Evolutionary conservation across 208 protist species (phyloP), one percentile per base, ranked within the genome.

Genomic region (Trypanosoma theileri): DNA sequence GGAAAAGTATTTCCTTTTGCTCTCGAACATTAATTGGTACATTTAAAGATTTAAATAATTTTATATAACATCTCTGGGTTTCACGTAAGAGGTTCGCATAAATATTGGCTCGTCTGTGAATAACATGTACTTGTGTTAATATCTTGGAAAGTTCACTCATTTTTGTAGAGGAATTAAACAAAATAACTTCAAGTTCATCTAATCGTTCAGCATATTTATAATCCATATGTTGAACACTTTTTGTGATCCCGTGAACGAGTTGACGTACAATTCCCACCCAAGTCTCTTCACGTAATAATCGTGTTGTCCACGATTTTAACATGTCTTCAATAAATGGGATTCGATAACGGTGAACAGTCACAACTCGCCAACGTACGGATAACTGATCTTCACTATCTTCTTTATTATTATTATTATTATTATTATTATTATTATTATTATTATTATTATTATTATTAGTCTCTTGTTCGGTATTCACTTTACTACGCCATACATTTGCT

Each of bases 281-380:
- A 41, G 73, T 24, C 59, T 69, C 52, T n/a, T 41, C 17, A 17
- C 19, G 13, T 21, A 66, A 60, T 69, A 53, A 42, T 74, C 58
- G 28, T 69, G 46, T 46, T 73, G 66, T 22, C 85, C 85, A 90
- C 17, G 73, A 62, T 0, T 22, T 24, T 42, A 83, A 63, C 24
- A 81, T 77, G 19, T 77, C 75, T 45, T 76, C 71, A 4, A 90
- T 59, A 62, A 85, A 91, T 3, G 74, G 66, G 19, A 87, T 65
- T 4, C 69, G 75, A 40, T 73, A 59, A 35, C 79, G 78, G 60
- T 91, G 85, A 9, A 91, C 69, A n/a, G 79, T 87, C 40, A 87
- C 61, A 41, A 91, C 72, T 41, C 76, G 65, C 60, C 75, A 83
- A 11, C 77, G 81, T 53, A 74, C 70, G 19, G 19, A 14, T 40